phyloP scores from a whole-genome alignment of 768 basidiomycete genomes.

The Boletus vinaceobasis region DNA sequence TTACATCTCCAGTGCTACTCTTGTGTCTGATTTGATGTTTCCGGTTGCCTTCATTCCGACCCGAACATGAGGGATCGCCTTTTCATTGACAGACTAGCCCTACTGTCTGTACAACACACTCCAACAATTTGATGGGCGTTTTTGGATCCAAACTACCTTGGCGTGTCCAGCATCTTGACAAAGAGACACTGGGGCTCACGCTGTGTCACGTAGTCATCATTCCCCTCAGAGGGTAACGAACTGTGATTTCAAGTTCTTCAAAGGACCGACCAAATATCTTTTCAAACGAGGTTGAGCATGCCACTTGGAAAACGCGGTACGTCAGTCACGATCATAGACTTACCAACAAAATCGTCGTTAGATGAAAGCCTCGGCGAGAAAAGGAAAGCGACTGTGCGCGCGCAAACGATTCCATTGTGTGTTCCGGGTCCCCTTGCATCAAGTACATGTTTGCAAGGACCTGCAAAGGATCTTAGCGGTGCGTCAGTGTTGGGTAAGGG shows the following conservation, averaged over 20 bases:
- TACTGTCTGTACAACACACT: background rate
- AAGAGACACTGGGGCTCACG: too few relatives aligned
- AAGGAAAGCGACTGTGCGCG: background rate
- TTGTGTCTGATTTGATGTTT: background rate
- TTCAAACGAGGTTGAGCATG: background rate
- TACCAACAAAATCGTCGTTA: background rate
- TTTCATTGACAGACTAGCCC: background rate
- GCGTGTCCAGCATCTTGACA: background rate
- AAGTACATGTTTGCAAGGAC: background rate
- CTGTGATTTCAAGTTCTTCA: slow-evolving; percentile 5
- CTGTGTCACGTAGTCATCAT: background rate
- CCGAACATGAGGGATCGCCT: too few relatives aligned
- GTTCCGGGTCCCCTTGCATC: background rate
- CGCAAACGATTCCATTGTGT: background rate
- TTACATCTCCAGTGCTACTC: background rate
- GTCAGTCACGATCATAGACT: too few relatives aligned
- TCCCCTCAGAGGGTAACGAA: background rate
- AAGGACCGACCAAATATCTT: slow-evolving; percentile 3
- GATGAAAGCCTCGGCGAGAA: background rate
- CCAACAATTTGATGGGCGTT: too few relatives aligned
- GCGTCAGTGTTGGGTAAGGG: too few relatives aligned
- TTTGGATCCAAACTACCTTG: background rate
- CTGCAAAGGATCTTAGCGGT: too few relatives aligned
- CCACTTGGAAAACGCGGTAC: too few relatives aligned
- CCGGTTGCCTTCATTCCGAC: background rate